Evolutionary conservation across 441 rosid genomes (phyloP).

Genomic region (Viola pubescens): DNA sequence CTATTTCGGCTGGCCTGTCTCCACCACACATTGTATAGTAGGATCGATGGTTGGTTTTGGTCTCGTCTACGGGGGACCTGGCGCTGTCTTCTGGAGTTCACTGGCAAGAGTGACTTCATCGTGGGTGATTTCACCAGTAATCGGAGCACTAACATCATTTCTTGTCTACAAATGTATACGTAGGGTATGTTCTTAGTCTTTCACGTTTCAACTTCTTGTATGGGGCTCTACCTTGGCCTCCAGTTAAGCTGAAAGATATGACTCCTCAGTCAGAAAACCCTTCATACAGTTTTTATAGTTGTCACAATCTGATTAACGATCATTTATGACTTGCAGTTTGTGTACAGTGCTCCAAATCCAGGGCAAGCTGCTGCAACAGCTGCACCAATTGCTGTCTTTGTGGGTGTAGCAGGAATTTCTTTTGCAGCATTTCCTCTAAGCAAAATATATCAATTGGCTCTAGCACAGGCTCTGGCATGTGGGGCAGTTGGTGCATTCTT

Average conservation of each 20-base stretch:
- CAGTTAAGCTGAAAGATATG: too few species aligned
- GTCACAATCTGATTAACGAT: conserved; percentile 2
- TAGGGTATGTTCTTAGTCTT: conserved; percentile 49
- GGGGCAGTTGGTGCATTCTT: conserved; percentile 84
- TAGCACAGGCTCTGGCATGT: conserved; percentile 73
- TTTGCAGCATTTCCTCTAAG: conserved; percentile 88
- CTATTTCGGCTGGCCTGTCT: conserved; percentile 92
- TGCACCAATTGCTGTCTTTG: conserved; percentile 85
- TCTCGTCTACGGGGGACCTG: conserved; percentile 82
- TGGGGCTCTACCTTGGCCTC: neutral
- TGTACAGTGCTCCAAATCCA: conserved; percentile 95
- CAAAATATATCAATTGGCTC: conserved; percentile 47
- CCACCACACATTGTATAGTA: conserved; percentile 93
- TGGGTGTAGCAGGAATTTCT: conserved; percentile 77
- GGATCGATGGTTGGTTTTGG: conserved; percentile 99
- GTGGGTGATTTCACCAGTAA: conserved; percentile 87
- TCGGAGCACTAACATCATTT: conserved; percentile 88
- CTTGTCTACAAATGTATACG: conserved; percentile 95
- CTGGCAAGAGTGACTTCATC: conserved; percentile 85
- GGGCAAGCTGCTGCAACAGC: conserved; percentile 98
- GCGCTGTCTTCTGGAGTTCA: conserved; percentile 96
- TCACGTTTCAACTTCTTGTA: neutral
- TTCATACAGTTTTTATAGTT: too few species aligned
- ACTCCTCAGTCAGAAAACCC: too few species aligned
- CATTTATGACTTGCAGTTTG: conserved; percentile 47